Conservation (phyloP, 2,329 filamentous ascomycete species). For the Fusarium austroafricanum region DNA sequence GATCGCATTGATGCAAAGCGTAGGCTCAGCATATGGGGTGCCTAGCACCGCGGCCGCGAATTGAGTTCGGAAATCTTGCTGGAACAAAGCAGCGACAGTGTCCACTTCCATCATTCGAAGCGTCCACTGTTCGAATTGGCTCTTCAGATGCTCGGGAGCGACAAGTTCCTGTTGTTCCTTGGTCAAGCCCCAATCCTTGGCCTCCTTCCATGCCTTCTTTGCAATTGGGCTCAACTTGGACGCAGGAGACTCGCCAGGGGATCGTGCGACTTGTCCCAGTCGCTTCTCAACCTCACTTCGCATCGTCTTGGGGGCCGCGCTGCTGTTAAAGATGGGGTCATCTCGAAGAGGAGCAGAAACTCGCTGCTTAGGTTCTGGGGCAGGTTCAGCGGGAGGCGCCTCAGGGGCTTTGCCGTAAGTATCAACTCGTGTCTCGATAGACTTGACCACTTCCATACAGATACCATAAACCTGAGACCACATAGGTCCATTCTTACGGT, state of each 20-base stretch:
- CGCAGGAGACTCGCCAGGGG: constrained; percentile 61
- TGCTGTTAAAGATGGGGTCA: constrained; percentile 59
- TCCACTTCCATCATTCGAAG: constrained; percentile 59
- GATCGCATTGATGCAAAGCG: constrained; percentile 77
- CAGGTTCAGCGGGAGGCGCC: constrained; percentile 48
- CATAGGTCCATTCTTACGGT: constrained; percentile 80
- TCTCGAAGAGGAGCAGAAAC: constrained; percentile 56
- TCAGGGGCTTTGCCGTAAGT: constrained; percentile 63
- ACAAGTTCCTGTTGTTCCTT: constrained; percentile 67
- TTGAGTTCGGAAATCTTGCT: constrained; percentile 73
- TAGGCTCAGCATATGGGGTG: constrained; percentile 75
- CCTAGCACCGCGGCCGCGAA: constrained; percentile 78
- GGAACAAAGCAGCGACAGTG: constrained; percentile 75
- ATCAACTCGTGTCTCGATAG: constrained; percentile 75
- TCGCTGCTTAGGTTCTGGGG: constrained; percentile 50
- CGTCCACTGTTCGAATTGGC: constrained; percentile 61
- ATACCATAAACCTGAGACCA: constrained; percentile 82
- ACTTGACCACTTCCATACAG: constrained; percentile 76
- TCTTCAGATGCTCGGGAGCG: constrained; percentile 60
- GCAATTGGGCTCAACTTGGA: constrained; percentile 64
- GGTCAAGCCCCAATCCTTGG: constrained; percentile 61
- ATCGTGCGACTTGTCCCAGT: constrained; percentile 56
- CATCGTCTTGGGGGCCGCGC: constrained; percentile 53
- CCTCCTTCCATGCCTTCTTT: constrained; percentile 61
- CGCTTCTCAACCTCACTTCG: constrained; percentile 60